Evolutionary conservation across 1,139 yeast species (phyloP), one percentile per base, ranked within the genome.

Genomic region (Spathaspora jeffriesii): DNA sequence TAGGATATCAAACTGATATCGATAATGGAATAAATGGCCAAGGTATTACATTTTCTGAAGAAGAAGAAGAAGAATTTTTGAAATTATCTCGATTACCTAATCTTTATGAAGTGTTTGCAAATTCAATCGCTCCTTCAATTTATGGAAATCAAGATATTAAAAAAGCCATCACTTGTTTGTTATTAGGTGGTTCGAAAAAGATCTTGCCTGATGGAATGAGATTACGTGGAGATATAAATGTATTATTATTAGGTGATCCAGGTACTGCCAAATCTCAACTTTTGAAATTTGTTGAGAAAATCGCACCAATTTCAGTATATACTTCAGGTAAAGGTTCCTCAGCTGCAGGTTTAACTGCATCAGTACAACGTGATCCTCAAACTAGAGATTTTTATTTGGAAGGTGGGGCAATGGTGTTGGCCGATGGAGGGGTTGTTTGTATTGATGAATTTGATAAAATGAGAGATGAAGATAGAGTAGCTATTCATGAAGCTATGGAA

Each of bases 321-420:
- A 93, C 99, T 1, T 91, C 97, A 1, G 99, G 99, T 68, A 93
- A 93, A 62, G 99, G 99, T 47, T 91, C 98, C 0, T 93, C 99
- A 21, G 99, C 99, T 0, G 99, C 93, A 47, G 99, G 99, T 73
- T 77, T 93, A 62, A 93, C 99, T 0, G 99, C 99, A 1, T 93
- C 93, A 64, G 86, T 93, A 47, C 92, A 99, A 8, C 79, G 97
- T 61, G 99, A 93, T 65, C 79, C 88, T 40, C 99, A 93, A 59
- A 90, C 98, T 1, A 88, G 83, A 59, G 99, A 93, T 63, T 72
- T 93, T 44, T 99, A 93, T 7, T 76, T 93, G 50, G 99, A 93
- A 64, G 84, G 93, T 63, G 99, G 99, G 65, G 99, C 99, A 0
- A 78, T 93, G 55, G 99, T 93, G 11, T 76, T 93, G 46, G 90